A percentile compares a stretch with the other conserved stretches of the same genome.
These are phyloP conservation scores for Citrullus amarus DNA, from an alignment of 306 rosid genomes.

Conservation along the genomic window DNA sequence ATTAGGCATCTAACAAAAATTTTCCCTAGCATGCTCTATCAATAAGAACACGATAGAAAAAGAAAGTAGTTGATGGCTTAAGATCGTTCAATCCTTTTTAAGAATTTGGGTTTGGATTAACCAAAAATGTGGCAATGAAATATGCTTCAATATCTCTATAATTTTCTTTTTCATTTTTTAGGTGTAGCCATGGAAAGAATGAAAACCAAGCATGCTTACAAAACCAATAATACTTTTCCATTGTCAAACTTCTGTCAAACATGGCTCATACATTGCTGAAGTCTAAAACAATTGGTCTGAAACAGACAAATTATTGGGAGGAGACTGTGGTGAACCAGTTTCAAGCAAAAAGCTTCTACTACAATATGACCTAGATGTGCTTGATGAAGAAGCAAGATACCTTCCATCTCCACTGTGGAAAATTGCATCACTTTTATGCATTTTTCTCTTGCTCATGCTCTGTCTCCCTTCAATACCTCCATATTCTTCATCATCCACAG, in stretches of 20 bases:
- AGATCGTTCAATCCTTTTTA: no score
- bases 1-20: no score
- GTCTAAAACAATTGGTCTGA: background rate
- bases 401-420: conserved; percentile 78
- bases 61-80: no score
- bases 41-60: no score
- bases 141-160: background rate
- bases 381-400: conserved; percentile 90
- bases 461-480: conserved; percentile 50
- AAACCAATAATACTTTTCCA: background rate
- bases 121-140: background rate
- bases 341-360: conserved; percentile 94
- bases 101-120: background rate
- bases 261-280: background rate
- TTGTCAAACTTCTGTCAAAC: background rate
- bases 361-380: conserved; percentile 91
- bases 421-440: conserved; percentile 36
- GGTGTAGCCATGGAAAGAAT: background rate
- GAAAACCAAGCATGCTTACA: background rate
- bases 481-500: conserved; percentile 46
- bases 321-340: conserved; percentile 73
- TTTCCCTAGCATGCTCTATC: no score
- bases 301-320: conserved; percentile 16
- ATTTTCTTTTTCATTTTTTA: background rate
- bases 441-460: conserved; percentile 60